These are phyloP conservation scores for Fraxinus americana DNA, from an alignment of 257 asterid genomes.

Conservation along the genomic window DNA sequence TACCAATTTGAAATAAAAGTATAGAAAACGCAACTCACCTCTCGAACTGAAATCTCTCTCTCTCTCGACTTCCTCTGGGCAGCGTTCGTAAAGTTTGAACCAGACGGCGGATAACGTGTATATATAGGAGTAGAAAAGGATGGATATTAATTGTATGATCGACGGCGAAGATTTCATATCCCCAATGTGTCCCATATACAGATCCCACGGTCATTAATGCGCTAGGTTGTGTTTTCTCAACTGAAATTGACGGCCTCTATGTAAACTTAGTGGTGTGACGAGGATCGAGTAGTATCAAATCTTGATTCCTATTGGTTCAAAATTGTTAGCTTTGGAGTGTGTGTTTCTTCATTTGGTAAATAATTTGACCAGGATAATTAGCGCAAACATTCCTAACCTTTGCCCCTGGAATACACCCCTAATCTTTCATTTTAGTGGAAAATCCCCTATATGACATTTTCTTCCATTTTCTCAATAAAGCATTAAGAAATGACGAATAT, in stretches of 20 bases:
- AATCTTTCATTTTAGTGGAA: too few relatives aligned
- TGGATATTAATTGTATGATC: slow-evolving; percentile 18
- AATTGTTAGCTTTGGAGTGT: neutral
- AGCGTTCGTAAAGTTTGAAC: slow-evolving; percentile 23
- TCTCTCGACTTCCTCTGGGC: neutral
- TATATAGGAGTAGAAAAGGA: slow-evolving; percentile 31
- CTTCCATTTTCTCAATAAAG: too few relatives aligned
- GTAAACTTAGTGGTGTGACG: slow-evolving; percentile 11
- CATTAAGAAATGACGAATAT: too few relatives aligned
- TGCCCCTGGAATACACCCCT: too few relatives aligned
- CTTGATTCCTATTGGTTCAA: slow-evolving; percentile 42
- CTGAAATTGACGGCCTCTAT: slow-evolving; percentile 39
- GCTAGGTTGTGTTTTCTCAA: slow-evolving; percentile 54
- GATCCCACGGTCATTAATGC: slow-evolving; percentile 41
- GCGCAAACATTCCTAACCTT: too few relatives aligned
- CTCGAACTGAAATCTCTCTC: neutral
- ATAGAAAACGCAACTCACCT: slow-evolving; percentile 18
- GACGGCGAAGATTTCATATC: slow-evolving; percentile 41
- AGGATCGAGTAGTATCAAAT: slow-evolving; percentile 36
- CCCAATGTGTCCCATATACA: slow-evolving; percentile 34
- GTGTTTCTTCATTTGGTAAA: slow-evolving; percentile 13
- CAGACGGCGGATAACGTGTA: neutral
- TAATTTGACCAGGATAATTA: neutral
- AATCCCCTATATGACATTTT: too few relatives aligned
- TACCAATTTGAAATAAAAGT: neutral